These are phyloP conservation scores for Cercospora zeina DNA, from an alignment of 2,329 filamentous ascomycete species.

Conservation along the genomic window DNA sequence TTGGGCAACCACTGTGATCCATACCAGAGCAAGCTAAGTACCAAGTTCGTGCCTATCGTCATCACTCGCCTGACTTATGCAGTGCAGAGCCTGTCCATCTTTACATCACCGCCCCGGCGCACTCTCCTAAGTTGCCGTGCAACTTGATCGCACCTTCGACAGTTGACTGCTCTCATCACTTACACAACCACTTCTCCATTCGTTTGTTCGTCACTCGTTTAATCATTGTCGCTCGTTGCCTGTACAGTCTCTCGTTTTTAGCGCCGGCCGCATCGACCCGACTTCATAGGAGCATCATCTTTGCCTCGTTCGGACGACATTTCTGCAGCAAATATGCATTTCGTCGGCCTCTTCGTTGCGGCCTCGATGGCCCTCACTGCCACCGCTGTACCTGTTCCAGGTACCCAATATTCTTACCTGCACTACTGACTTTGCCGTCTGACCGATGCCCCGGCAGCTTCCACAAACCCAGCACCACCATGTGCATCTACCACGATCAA, in stretches of 20 bases:
- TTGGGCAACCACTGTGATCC: conserved; percentile 15
- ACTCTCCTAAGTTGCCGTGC: conserved; percentile 15
- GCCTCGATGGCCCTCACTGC: conserved; percentile 25
- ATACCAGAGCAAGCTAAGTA: conserved; percentile 20
- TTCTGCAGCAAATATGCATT: conserved; percentile 26
- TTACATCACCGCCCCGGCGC: conserved; percentile 8
- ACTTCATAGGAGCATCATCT: neutral
- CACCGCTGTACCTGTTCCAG: conserved; percentile 14
- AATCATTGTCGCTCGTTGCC: conserved; percentile 18
- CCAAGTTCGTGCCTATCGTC: conserved; percentile 19
- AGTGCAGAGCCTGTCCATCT: conserved; percentile 11
- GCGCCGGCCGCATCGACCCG: conserved; percentile 13
- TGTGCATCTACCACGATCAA: conserved; percentile 21
- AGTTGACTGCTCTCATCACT: conserved; percentile 14
- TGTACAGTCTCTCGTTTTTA: conserved; percentile 8
- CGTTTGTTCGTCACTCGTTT: conserved; percentile 22
- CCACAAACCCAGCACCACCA: conserved; percentile 9
- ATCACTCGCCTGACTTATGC: conserved; percentile 11
- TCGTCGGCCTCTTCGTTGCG: conserved; percentile 20
- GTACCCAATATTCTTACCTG: conserved; percentile 3
- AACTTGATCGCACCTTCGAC: conserved; percentile 25
- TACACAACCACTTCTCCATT: conserved; percentile 11
- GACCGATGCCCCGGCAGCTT: neutral
- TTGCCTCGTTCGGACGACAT: conserved; percentile 1
- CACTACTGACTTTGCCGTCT: neutral